Percentiles rank a stretch among this genome's conserved stretches.
These are phyloP conservation scores for Fraxinus paxiana DNA, from an alignment of 305 asterid species.

Conservation along the genomic window DNA sequence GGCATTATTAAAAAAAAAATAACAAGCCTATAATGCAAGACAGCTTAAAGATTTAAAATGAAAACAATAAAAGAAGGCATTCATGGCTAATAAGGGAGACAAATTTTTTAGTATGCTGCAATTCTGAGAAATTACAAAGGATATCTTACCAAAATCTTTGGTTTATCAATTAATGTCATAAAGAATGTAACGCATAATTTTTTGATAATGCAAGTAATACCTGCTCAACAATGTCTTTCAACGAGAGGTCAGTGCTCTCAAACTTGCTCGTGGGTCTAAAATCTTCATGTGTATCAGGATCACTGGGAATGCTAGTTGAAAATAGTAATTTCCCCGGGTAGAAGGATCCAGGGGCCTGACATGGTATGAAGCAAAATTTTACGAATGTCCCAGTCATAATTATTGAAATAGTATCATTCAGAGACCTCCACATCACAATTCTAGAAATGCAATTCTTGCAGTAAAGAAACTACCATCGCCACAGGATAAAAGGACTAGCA, in stretches of 20 bases:
- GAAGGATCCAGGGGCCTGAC: slow-evolving; percentile 49
- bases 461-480: background rate
- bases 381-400: slow-evolving; percentile 11
- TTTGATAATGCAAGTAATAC: slow-evolving; percentile 32
- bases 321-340: slow-evolving; percentile 38
- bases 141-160: background rate
- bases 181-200: background rate
- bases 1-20: slow-evolving; percentile 6
- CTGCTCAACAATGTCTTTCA: slow-evolving; percentile 81
- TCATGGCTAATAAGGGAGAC: background rate
- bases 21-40: slow-evolving; percentile 6
- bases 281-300: slow-evolving; percentile 87
- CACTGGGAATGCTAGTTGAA: slow-evolving; percentile 61
- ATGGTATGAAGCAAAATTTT: slow-evolving; percentile 20
- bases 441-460: background rate
- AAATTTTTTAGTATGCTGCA: background rate
- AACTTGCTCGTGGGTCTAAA: slow-evolving; percentile 66
- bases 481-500: background rate
- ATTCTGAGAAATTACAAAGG: background rate
- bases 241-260: slow-evolving; percentile 51
- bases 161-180: slow-evolving; percentile 5
- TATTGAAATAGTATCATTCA: background rate
- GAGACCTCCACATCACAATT: background rate
- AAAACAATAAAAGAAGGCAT: background rate
- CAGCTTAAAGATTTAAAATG: background rate